A percentile compares a stretch with the other conserved stretches of the same genome.
These are phyloP conservation scores for Mycena vitilis DNA, from an alignment of 768 basidiomycete species.

Conservation along the genomic window DNA sequence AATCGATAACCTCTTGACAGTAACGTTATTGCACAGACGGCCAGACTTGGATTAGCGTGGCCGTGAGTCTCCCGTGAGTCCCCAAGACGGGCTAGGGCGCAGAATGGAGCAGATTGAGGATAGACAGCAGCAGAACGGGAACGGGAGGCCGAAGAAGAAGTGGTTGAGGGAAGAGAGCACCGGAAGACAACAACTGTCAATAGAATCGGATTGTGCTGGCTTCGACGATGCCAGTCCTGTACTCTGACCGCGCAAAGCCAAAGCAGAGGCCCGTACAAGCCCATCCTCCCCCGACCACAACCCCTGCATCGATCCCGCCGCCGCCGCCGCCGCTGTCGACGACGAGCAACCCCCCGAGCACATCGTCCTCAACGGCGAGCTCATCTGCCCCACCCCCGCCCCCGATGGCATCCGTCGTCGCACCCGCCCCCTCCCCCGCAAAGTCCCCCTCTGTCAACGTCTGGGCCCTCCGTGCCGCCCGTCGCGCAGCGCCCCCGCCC, in stretches of 20 bases:
- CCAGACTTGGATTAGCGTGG: no score
- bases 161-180: background rate
- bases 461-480: constrained; percentile 30
- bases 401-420: background rate
- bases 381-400: background rate
- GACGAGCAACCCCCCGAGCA: background rate
- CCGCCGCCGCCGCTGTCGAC: background rate
- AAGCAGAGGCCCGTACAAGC: background rate
- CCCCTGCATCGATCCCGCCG: background rate
- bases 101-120: background rate
- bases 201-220: background rate
- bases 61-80: no score
- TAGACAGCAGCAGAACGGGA: background rate
- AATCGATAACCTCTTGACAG: no score
- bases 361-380: background rate
- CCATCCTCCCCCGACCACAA: background rate
- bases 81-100: no score
- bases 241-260: constrained; percentile 8
- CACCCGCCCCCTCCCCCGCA: constrained; percentile 1
- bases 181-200: background rate
- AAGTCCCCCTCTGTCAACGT: constrained; percentile 28
- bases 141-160: background rate
- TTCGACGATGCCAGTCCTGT: constrained; percentile 1
- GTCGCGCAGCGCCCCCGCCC: background rate
- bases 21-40: no score